These are phyloP conservation scores for Podochytrium sp. DNA, from an alignment of 192 early-diverging fungal species.

Conservation along the genomic window DNA sequence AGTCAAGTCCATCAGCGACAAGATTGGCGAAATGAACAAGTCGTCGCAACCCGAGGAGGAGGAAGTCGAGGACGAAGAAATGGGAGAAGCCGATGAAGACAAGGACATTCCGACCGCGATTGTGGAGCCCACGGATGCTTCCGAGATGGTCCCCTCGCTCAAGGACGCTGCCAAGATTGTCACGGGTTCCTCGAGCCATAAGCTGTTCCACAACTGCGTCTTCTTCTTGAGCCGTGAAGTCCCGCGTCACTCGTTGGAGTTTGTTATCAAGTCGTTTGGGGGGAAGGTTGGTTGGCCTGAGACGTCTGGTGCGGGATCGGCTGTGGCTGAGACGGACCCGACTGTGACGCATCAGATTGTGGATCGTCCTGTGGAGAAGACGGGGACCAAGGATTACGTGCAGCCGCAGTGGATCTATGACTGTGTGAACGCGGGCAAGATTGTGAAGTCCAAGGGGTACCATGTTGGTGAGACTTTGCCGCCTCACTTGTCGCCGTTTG, in stretches of 20 bases:
- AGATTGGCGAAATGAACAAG: conserved; percentile 21
- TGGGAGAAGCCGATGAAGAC: conserved; percentile 33
- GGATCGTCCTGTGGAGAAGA: conserved; percentile 69
- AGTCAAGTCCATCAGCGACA: conserved; percentile 51
- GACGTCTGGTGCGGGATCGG: conserved; percentile 76
- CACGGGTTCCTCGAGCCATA: conserved; percentile 18
- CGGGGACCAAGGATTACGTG: conserved; percentile 69
- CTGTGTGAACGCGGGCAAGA: conserved; percentile 81
- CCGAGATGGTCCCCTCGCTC: conserved; percentile 32
- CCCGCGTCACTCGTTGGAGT: conserved; percentile 89
- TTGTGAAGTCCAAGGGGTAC: conserved; percentile 69
- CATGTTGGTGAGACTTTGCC: conserved; percentile 81
- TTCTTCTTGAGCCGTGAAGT: conserved; percentile 94
- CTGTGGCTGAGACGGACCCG: conserved; percentile 77
- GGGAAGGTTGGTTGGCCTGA: conserved; percentile 89
- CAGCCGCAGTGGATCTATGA: conserved; percentile 99
- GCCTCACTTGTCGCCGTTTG: conserved; percentile 94
- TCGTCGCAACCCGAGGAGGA: background rate
- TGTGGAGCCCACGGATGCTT: conserved; percentile 34
- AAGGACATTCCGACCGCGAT: conserved; percentile 42
- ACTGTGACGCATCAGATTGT: conserved; percentile 87
- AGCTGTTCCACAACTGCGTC: conserved; percentile 64
- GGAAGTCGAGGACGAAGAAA: conserved; percentile 39
- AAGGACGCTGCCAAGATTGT: conserved; percentile 48
- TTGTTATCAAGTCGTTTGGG: conserved; percentile 88